Percentiles rank a stretch among this genome's conserved stretches.
Conservation (phyloP, 352 stramenopile genomes). For the Globisporangium paddicum region DNA sequence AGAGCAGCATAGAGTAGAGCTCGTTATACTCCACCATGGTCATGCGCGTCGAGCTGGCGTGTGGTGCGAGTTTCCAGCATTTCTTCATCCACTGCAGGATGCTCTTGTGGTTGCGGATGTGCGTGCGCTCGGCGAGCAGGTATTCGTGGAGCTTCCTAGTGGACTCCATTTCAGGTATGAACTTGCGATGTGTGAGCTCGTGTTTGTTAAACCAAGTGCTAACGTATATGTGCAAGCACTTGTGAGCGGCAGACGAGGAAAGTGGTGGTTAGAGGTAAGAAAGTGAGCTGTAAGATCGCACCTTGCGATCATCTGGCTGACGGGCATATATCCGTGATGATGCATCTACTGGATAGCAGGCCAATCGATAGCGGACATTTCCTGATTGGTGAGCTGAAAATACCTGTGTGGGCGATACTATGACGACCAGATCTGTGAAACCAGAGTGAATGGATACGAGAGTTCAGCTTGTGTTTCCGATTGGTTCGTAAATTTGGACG, state of each 20-base stretch:
- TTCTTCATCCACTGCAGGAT: conserved; percentile 35
- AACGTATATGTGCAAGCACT: background rate
- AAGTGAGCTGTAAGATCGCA: background rate
- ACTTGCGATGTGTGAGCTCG: background rate
- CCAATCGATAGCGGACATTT: background rate
- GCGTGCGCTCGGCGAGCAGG: conserved; percentile 39
- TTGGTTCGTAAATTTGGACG: background rate
- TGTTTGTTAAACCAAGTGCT: background rate
- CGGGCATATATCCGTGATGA: background rate
- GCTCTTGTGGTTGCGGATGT: conserved; percentile 36
- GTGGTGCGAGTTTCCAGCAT: conserved; percentile 30
- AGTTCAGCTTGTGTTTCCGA: background rate
- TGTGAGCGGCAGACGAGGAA: background rate
- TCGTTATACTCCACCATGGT: conserved; percentile 33
- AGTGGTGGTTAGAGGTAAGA: background rate
- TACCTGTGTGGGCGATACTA: background rate
- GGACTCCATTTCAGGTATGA: conserved; percentile 26
- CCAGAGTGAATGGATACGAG: background rate
- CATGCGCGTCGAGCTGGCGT: conserved; percentile 15
- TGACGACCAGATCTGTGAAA: background rate
- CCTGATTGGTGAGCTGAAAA: background rate
- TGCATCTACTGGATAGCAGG: background rate
- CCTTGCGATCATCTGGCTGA: background rate
- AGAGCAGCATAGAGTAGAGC: conserved; percentile 49
- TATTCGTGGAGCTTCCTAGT: conserved; percentile 31